Percentiles rank a stretch among this genome's conserved stretches.
Evolutionary conservation across 169 alveolate genomes (phyloP).

Genomic region (Cryptosporidium sp.): DNA sequence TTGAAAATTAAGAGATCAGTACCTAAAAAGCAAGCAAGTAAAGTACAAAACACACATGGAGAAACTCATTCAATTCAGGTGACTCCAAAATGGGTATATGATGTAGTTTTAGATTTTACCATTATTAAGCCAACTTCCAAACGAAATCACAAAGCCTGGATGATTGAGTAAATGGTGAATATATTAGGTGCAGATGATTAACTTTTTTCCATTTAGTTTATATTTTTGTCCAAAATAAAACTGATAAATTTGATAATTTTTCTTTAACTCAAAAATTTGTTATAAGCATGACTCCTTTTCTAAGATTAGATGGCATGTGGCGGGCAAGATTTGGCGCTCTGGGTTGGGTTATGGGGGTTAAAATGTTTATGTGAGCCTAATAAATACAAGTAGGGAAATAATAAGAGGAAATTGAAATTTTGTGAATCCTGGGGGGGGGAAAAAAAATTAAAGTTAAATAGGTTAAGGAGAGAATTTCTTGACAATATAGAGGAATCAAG

Average conservation of each 20-base stretch:
- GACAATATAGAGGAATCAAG: background rate
- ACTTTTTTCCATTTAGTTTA: background rate
- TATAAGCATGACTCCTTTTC: background rate
- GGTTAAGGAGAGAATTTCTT: background rate
- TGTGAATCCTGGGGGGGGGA: background rate
- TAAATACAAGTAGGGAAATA: constrained; percentile 5
- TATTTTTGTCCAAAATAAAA: background rate
- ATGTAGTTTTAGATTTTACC: constrained; percentile 52
- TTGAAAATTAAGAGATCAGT: constrained; percentile 53
- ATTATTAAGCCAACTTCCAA: constrained; percentile 65
- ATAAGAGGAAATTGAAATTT: background rate
- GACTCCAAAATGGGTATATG: constrained; percentile 73
- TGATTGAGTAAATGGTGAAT: background rate
- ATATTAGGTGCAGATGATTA: background rate
- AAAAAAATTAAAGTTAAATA: background rate
- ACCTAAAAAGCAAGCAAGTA: constrained; percentile 70
- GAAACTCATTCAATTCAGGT: constrained; percentile 71
- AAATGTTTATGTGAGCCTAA: constrained; percentile 13
- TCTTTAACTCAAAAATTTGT: too few relatives aligned
- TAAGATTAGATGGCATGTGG: background rate
- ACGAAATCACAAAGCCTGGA: constrained; percentile 74
- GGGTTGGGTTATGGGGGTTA: constrained; percentile 9
- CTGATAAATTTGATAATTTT: background rate
- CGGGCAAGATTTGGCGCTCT: background rate
- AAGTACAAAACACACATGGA: constrained; percentile 74